Evolutionary conservation across 495 filamentous ascomycete species (phyloP), one percentile per base, ranked within the genome.

Genomic region (Cercophora newfieldiana): DNA sequence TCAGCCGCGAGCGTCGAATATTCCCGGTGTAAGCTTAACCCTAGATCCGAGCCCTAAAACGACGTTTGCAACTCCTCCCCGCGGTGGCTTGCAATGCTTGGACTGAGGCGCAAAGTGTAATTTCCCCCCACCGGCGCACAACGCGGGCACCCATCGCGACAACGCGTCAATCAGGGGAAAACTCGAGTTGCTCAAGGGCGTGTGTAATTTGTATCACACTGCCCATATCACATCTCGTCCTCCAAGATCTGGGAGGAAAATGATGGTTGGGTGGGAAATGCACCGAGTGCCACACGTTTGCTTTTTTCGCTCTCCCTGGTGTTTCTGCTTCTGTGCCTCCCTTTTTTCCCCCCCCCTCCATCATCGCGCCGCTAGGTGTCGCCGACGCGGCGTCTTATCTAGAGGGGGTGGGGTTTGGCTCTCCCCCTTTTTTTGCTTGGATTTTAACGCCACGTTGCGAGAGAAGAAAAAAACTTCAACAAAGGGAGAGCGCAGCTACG

Each of bases 41-140:
- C 61, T 64, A 57, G 51, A 57, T 57, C 5, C 24, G 14, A 57
- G 61, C 61, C 50, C 61, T 64, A 57, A 57, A 53, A 53, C 24
- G 10, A 24, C 8, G 21, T 61, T 61, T 61, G 22, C 7, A 22
- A 19, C 22, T 53, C 12, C 24, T 26, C 7, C 7, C 0, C 14
- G 7, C 51, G 7, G 51, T 26, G 51, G 51, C 21, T 55, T 55
- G 19, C 51, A 21, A 19, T 12, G 25, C 1, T 26, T 55, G 7
- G 51, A 28, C 14, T 28, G 22, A 26, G 22, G 21, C 51, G 51
- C 7, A 7, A 44, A 44, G 37, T 4, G 10, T 44, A 44, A 44
- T 44, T 44, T 44, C 37, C 37, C 37, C 37, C 18, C 37, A 44
- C 37, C 3, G 18, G 12, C 37, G 37, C 37, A 44, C 37, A 14